Base-by-base conservation (phyloP, 2,329 filamentous ascomycete species). In the Fusarium keratoplasticum region DNA sequence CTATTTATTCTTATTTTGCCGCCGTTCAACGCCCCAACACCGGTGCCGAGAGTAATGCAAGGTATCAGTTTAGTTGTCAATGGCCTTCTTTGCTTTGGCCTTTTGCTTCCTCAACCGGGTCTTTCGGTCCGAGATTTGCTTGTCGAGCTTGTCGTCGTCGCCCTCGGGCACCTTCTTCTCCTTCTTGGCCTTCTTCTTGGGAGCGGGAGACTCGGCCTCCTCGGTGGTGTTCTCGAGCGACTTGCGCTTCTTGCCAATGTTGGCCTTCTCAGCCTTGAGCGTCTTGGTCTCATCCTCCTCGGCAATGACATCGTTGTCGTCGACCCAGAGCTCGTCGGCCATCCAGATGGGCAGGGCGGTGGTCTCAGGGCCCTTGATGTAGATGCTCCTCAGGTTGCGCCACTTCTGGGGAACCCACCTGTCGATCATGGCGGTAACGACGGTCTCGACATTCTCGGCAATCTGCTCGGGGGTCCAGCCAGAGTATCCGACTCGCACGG, bases 281-380 rank as follows among this genome's bases (percentile, higher is more conserved):
- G 85, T 84, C 82, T 86, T 87, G 76, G 85, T 80, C 76, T 87
- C 87, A 67, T 87, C 84, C 40, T 88, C 86, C 73, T 88, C 85
- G 38, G 96, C 86, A 8, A 98, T 90, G 79, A 93, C 90, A 71
- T 94, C 92, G 70, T 91, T 88, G 69, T 92, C 90, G 74, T 96
- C 94, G 18, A 92, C 84, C 95, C 96, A 99, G 73, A 99, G 87
- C 87, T 98, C 95, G 76, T 95, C 93, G 6, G 96, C 94, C 80
- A 98, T 86, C 94, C 95, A 99, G 81, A 99, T 92, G n/a, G 96
- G 96, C 79, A 99, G 88, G 10, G 96, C 93, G 70, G 92, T 93
- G 6, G 96, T 98, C 80, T 94, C 91, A 31, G 94, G 93, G 4
- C 95, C 94, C 88, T 98, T 99, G 87, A 99, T 88, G 83, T 97